phyloP scores from a whole-genome alignment of 331 rosid species.

The Acacia concinna region DNA sequence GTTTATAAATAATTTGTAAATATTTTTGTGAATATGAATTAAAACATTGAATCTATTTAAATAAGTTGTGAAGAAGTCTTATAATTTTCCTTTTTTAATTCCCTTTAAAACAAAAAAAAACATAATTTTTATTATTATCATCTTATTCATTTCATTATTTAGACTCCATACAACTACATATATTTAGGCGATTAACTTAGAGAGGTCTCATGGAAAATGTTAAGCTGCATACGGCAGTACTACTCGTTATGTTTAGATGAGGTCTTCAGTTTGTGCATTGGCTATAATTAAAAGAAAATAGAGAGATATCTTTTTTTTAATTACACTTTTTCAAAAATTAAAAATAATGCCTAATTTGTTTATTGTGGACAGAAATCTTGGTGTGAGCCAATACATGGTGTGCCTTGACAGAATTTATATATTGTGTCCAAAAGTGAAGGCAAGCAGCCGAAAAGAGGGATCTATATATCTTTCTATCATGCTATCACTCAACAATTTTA shows the following conservation, averaged over 20 bases:
- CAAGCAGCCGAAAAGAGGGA: conserved; percentile 41
- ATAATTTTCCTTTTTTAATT: not conserved
- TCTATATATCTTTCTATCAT: conserved; percentile 28
- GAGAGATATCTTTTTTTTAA: not conserved
- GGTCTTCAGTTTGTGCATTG: not conserved
- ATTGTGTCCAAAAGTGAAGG: conserved; percentile 45
- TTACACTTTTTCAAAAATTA: not conserved
- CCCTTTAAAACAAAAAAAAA: not conserved
- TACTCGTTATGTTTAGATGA: too few relatives aligned
- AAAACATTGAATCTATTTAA: not conserved
- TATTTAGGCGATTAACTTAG: not conserved
- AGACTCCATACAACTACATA: not conserved
- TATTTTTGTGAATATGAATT: not conserved
- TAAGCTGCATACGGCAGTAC: too few relatives aligned
- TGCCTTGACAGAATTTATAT: conserved; percentile 34
- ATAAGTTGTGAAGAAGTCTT: not conserved
- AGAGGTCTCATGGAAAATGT: not conserved
- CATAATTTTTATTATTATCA: not conserved
- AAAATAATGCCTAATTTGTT: not conserved
- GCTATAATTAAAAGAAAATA: not conserved
- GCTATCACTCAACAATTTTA: conserved; percentile 26
- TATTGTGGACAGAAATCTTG: conserved; percentile 34
- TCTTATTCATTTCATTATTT: not conserved
- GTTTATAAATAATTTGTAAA: not conserved
- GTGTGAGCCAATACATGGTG: conserved; percentile 20